Evolutionary conservation across 345 rosid genomes (phyloP).

Genomic region (Brassica napus): Da-Ae NC_063444.1:3638001-3638500

Average conservation of each 20-base stretch:
- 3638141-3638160: constrained; percentile 55
- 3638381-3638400: constrained; percentile 28
- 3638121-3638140: constrained; percentile 30
- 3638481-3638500: constrained; percentile 31
- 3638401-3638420: constrained; percentile 32
- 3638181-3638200: constrained; percentile 61
- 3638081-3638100: constrained; percentile 8
- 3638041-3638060: constrained; percentile 35
- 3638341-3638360: constrained; percentile 34
- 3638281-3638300: constrained; percentile 38
- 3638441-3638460: constrained; percentile 47
- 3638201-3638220: constrained; percentile 88
- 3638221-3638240: constrained; percentile 73
- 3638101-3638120: not conserved
- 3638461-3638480: constrained; percentile 74
- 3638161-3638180: constrained; percentile 64
- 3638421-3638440: not conserved
- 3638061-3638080: constrained; percentile 4
- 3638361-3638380: not conserved
- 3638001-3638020: constrained; percentile 29
- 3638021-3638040: constrained; percentile 39
- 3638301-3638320: constrained; percentile 40
- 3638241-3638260: constrained; percentile 63
- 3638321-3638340: constrained; percentile 41
- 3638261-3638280: constrained; percentile 11